Evolutionary conservation across 768 basidiomycete species (phyloP).

Genomic region (Xerocomellus intermedius): DNA sequence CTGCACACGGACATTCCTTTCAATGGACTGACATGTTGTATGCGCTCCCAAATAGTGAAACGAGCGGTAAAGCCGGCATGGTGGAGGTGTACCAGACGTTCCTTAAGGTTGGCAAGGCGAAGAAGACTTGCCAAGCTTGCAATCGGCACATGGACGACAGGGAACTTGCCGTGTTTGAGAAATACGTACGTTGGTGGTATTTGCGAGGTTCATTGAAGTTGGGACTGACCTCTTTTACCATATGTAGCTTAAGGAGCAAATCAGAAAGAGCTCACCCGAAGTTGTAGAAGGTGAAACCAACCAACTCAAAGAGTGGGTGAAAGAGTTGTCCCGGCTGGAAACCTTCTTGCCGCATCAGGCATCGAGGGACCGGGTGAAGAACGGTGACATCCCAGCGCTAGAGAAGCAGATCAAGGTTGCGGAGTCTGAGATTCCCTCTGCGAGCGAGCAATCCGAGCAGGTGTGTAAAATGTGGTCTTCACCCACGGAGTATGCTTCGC

Average conservation of each 20-base stretch:
- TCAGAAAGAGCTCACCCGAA: slow-evolving; percentile 55
- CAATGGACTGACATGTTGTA: neutral
- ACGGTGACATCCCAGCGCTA: slow-evolving; percentile 62
- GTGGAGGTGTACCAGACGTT: slow-evolving; percentile 52
- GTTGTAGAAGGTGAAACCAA: slow-evolving; percentile 36
- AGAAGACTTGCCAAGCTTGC: slow-evolving; percentile 75
- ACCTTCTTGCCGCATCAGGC: slow-evolving; percentile 56
- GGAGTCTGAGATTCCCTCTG: slow-evolving; percentile 52
- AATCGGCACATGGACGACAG: slow-evolving; percentile 59
- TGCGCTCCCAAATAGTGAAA: slow-evolving; percentile 13
- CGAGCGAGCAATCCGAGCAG: slow-evolving; percentile 57
- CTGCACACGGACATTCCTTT: neutral
- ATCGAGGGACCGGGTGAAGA: slow-evolving; percentile 51
- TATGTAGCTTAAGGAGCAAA: slow-evolving; percentile 59
- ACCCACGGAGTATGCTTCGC: neutral
- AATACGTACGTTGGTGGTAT: slow-evolving; percentile 48
- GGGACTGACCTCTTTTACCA: neutral
- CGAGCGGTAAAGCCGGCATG: slow-evolving; percentile 33
- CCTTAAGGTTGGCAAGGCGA: slow-evolving; percentile 55
- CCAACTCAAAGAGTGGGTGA: slow-evolving; percentile 55
- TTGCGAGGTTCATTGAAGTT: neutral
- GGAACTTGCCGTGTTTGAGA: slow-evolving; percentile 63
- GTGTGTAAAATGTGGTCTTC: slow-evolving; percentile 37
- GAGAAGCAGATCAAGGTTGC: slow-evolving; percentile 59
- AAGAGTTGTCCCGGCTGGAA: slow-evolving; percentile 55